Evolutionary conservation across 2,329 filamentous ascomycete species (phyloP).

Genomic region (Epichloe brachyelytri): DNA sequence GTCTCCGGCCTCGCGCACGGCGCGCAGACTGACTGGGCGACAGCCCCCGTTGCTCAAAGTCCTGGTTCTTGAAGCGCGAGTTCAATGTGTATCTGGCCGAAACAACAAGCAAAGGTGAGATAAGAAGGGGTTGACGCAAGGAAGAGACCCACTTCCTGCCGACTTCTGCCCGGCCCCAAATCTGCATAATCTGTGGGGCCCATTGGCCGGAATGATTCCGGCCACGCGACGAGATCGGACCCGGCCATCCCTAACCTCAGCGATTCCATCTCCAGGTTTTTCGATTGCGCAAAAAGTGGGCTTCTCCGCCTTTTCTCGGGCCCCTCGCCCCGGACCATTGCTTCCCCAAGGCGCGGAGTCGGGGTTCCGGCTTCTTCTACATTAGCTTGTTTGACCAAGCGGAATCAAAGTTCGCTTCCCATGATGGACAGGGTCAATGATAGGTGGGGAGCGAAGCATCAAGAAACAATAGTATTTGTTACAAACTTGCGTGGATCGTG

Average conservation of each 20-base stretch:
- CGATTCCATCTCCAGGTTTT: background rate
- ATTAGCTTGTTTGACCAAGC: too few species aligned
- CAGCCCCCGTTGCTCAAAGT: too few species aligned
- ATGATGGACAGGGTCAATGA: too few species aligned
- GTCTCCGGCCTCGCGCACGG: background rate
- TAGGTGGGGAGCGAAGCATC: background rate
- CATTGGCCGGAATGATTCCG: slow-evolving; percentile 22
- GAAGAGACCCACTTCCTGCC: slow-evolving; percentile 10
- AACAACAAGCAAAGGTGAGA: too few species aligned
- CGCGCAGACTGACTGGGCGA: too few species aligned
- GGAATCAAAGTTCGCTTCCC: too few species aligned
- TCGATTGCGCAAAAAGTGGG: background rate
- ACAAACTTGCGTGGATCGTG: background rate
- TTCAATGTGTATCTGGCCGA: too few species aligned
- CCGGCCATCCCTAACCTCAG: slow-evolving; percentile 6
- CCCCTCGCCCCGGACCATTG: background rate
- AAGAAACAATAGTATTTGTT: background rate
- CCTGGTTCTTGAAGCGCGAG: too few species aligned
- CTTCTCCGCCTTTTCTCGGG: background rate
- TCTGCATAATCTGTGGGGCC: slow-evolving; percentile 6
- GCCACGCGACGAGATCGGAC: slow-evolving; percentile 18
- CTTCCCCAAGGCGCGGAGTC: too few species aligned
- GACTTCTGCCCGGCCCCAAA: slow-evolving; percentile 12
- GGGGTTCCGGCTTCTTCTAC: too few species aligned
- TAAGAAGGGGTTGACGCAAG: background rate